Evolutionary conservation across 371 early-diverging fungal genomes (phyloP), one percentile per base, ranked within the genome.

Genomic region (Actinomortierella wolfii): DNA sequence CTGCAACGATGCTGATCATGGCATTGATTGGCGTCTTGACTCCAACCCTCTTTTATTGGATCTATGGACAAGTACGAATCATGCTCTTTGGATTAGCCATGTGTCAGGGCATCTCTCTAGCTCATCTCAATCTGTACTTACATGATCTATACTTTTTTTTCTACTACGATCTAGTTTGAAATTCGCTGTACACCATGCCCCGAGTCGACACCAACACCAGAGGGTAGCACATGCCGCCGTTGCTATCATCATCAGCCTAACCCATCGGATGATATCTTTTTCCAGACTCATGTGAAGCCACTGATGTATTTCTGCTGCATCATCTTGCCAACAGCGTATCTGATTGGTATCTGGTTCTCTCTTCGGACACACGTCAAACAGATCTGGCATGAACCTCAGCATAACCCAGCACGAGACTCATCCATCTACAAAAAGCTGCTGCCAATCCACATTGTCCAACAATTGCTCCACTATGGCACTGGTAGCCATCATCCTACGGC

Each of bases 1-100:
- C 97, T 15, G 87, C 93, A 3, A 96, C 97, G 7, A 88, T 98
- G 90, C 83, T 98, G 20, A 94, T 96, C 64, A 90, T 97, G 92
- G 86, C 93, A 0, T 84, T 97, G 53, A 93, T 97, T 76, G 97
- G 94, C 8, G 92, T 89, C 6, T 90, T 98, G 73, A 92, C 95
- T 0, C 97, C 98, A 3, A 96, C 97, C 1, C 61, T 97, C 45
- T 98, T 97, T 67, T 95, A 96, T 70, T 89, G 92, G 61, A 90
- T 92, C 47, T 97, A 92, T 80, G 97, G 96, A 4, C 83, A 80
- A 26, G 87, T 88, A 80, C 70, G 78, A 63, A 50, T 41, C 29
- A 25, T 57, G 1, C 21, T 17, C 34, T 18, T 45, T 47, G 34
- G 39, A 39, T 15, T 42, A 11, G 42, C 23, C 41, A n/a, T 54